Base-by-base conservation (phyloP, 177 flowering plant genomes). In the Tripterygium wilfordii region DNA sequence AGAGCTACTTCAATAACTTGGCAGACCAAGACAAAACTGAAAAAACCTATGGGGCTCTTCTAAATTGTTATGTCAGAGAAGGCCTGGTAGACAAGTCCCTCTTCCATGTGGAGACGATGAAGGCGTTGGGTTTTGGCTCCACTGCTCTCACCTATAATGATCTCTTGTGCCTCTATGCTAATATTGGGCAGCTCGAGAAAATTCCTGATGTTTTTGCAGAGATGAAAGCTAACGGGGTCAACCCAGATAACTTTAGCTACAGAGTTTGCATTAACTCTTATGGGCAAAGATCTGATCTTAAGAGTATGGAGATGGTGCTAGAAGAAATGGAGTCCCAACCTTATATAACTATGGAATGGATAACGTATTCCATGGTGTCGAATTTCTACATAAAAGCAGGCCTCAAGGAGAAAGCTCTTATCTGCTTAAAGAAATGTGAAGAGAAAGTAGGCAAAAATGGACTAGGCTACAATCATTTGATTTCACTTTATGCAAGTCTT, bases 1-100 rank as follows among this genome's bases (percentile, higher is more conserved):
- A 69, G 56, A 62, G 30, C 29, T 72, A 48, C 68, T 69, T 72
- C 38, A 46, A 42, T 28, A 59, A 48, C 31, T 6, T 65, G 17
- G 36, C n/a, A 25, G 69, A 57, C 4, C 12, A 45, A 32, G 63
- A 68, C n/a, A 66, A 66, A 49, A 20, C 21, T 25, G 60, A 52
- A 12, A 65, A 66, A 43, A 48, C 31, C 8, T 71, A 74, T 60
- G 75, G 77, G 15, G 74, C 82, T 42, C 66, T 77, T 32, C 51
- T 75, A 10, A 57, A 58, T 20, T 74, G 79, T 53, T 77, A 70
- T 58, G 62, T 49, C 21, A 41, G 64, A 37, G 68, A 60, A 45
- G 66, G 74, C 47, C 56, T 58, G 7, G 27, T 66, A 6, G 76
- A 66, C 8, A 59, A 74, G 52, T 45, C 82, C 7, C 61, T 68